These are phyloP conservation scores for Pisolithus albus DNA, from an alignment of 768 basidiomycete species.

Conservation along the genomic window DNA sequence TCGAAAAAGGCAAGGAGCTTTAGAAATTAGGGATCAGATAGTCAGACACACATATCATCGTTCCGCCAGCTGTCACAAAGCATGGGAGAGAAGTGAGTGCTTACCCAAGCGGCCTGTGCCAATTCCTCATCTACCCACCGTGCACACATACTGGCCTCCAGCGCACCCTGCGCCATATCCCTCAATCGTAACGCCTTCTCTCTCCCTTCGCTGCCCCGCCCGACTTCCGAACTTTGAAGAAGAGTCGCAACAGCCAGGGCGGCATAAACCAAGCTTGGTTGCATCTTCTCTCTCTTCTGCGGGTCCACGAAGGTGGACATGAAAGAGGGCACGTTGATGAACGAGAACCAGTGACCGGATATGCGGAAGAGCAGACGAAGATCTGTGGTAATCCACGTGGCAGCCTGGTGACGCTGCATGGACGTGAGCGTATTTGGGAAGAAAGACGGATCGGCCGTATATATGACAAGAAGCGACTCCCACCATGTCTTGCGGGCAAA, in stretches of 20 bases:
- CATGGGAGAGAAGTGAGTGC: constrained; percentile 10
- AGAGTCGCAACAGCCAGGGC: constrained; percentile 61
- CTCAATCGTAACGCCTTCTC: constrained; percentile 52
- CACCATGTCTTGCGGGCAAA: constrained; percentile 75
- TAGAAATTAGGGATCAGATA: background rate
- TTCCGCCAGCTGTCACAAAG: constrained; percentile 1
- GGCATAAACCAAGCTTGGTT: constrained; percentile 60
- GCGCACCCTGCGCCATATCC: constrained; percentile 60
- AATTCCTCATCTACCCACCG: constrained; percentile 69
- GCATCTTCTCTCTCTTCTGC: constrained; percentile 45
- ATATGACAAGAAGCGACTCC: constrained; percentile 60
- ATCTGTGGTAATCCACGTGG: constrained; percentile 44
- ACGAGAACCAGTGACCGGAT: constrained; percentile 69
- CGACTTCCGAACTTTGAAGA: constrained; percentile 62
- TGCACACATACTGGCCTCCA: constrained; percentile 66
- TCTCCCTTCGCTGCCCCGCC: constrained; percentile 43
- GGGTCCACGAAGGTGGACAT: constrained; percentile 54
- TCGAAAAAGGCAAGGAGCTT: constrained; percentile 70
- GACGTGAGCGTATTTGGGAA: constrained; percentile 29
- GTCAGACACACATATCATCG: background rate
- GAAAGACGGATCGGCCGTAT: constrained; percentile 27
- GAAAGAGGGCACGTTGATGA: constrained; percentile 66
- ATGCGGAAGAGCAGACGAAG: constrained; percentile 57
- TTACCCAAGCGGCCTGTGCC: constrained; percentile 71
- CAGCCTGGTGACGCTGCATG: constrained; percentile 41